Evolutionary conservation across 768 basidiomycete genomes (phyloP).

Genomic region (Russula griseocarnosa): DNA sequence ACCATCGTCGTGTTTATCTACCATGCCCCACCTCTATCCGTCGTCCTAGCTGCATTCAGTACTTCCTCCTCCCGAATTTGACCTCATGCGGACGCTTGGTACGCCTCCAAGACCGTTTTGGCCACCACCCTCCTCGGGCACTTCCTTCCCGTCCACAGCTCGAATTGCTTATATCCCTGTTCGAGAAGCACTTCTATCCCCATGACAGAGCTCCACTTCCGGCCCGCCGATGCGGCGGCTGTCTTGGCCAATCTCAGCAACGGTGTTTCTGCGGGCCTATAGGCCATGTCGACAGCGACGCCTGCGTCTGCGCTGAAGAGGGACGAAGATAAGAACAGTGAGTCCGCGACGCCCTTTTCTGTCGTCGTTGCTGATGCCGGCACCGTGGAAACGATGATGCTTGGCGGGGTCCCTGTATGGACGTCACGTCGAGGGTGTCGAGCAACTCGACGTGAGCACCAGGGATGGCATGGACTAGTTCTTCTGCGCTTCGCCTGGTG

Average conservation of each 20-base stretch:
- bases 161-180: constrained; percentile 85
- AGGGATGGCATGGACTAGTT: constrained; percentile 66
- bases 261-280: constrained; percentile 83
- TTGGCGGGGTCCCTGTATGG: constrained; percentile 47
- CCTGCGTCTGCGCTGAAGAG: constrained; percentile 62
- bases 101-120: constrained; percentile 47
- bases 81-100: constrained; percentile 30
- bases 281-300: constrained; percentile 90
- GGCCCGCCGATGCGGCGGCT: constrained; percentile 33
- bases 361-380: constrained; percentile 62
- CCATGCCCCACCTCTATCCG: not conserved
- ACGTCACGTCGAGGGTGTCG: constrained; percentile 53
- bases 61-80: not conserved
- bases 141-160: constrained; percentile 69
- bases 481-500: constrained; percentile 67
- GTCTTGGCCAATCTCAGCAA: constrained; percentile 63
- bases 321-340: constrained; percentile 50
- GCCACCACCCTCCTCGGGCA: constrained; percentile 51
- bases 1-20: not conserved
- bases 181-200: constrained; percentile 84
- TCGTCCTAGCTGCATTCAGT: too few relatives aligned
- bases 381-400: constrained; percentile 84
- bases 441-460: constrained; percentile 56
- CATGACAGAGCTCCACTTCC: constrained; percentile 65
- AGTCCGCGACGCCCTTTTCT: constrained; percentile 31